Evolutionary conservation across 768 basidiomycete genomes (phyloP).

Genomic region (Clathrus columnatus): DNA sequence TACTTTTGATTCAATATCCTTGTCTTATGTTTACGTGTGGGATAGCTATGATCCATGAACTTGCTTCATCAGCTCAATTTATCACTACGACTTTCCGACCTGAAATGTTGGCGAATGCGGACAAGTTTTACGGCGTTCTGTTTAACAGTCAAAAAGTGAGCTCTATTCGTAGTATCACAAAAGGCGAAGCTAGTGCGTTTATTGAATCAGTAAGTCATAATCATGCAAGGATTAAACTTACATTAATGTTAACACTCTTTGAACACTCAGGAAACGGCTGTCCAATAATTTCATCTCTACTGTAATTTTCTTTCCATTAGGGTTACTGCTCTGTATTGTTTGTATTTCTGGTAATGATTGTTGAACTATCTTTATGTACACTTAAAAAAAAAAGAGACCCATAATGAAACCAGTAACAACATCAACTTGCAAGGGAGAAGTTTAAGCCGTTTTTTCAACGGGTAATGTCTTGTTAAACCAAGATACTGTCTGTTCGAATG

Average conservation of each 20-base stretch:
- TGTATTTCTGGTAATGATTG: not conserved
- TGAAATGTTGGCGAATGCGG: slow-evolving; percentile 92
- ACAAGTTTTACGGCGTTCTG: slow-evolving; percentile 94
- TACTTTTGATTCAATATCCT: slow-evolving; percentile 9
- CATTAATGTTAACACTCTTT: no score
- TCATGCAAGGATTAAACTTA: no score
- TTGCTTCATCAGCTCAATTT: slow-evolving; percentile 84
- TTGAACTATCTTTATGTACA: not conserved
- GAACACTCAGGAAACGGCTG: slow-evolving; percentile 6
- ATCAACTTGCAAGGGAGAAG: not conserved
- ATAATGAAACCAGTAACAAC: not conserved
- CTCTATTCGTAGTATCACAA: slow-evolving; percentile 76
- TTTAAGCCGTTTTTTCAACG: not conserved
- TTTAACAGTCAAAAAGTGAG: slow-evolving; percentile 96
- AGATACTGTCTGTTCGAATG: slow-evolving; percentile 31
- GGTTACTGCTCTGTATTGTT: not conserved
- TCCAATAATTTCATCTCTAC: not conserved
- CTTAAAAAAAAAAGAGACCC: not conserved
- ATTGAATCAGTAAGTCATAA: slow-evolving; percentile 44
- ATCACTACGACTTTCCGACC: slow-evolving; percentile 98
- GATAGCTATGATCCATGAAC: slow-evolving; percentile 86
- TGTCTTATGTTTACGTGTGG: not conserved
- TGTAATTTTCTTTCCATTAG: not conserved
- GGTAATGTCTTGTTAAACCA: slow-evolving; percentile 36
- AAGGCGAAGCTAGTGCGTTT: slow-evolving; percentile 89